Evolutionary conservation across 1,139 yeast genomes (phyloP), one percentile per base, ranked within the genome.

Genomic region (Kodamaea fungicola): DNA sequence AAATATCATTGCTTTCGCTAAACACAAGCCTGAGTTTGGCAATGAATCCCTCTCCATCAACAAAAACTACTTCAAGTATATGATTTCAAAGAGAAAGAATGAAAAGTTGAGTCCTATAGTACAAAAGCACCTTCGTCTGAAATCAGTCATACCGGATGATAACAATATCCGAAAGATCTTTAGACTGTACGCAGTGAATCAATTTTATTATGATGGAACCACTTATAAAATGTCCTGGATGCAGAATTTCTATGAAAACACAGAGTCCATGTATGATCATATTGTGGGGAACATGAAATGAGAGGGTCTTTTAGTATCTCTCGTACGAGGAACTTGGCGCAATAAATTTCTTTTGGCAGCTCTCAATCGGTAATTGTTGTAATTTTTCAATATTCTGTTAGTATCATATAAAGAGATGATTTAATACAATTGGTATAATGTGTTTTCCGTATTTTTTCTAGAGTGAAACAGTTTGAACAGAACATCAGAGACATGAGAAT

Each of bases 71-170:
- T 63, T 53, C 48, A 50, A 49, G 28, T 61, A 51, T 42, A 60
- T 67, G 60, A 36, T 35, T 8, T 43, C 51, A 21, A 62, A 59
- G 43, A 50, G 50, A 12, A 33, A 42, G 5, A 33, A 37, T 2
- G 59, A 57, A 34, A 24, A 31, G 3, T 24, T 52, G 12, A 52
- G 49, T 9, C 52, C 58, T 8, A 42, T 42, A 10, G 46, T 49
- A 1, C 43, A 38, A n/a, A 45, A 46, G 24, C 45, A 47, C 23
- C 45, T 57, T 7, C 54, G 67, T 6, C 52, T 47, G 25, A 64
- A 64, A 40, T 49, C 43, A 23, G 45, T 64, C 33, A 47, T 67
- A 1, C 71, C 73, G 1, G 52, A 52, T 33, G 64, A 59, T 12
- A 55, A 60, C 28, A 59, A 63, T 34, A 57, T 70, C 12, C 45